phyloP scores from a whole-genome alignment of 371 early-diverging fungal genomes.

The Basidiobolus meristosporus region DNA sequence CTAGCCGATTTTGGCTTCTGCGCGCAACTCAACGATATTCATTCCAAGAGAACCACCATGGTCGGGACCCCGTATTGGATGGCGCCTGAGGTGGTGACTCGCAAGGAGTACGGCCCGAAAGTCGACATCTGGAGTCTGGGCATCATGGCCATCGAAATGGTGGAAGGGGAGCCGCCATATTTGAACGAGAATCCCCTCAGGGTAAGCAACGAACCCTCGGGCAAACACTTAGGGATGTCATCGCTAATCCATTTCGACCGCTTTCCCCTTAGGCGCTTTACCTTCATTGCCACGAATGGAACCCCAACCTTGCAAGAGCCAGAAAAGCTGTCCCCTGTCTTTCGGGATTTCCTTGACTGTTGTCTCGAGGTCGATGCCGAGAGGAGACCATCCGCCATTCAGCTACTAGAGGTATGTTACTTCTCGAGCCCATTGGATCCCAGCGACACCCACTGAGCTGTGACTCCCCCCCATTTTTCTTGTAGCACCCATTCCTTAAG shows the following conservation, averaged over 20 bases:
- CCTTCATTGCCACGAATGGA: conserved; percentile 90
- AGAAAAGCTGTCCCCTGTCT: conserved; percentile 52
- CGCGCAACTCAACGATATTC: conserved; percentile 65
- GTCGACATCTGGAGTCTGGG: conserved; percentile 97
- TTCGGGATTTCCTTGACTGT: conserved; percentile 65
- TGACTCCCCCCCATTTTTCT: too few relatives aligned
- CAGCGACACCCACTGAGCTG: background rate
- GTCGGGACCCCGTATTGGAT: conserved; percentile 92
- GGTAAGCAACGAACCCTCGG: conserved; percentile 9
- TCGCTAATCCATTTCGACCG: background rate
- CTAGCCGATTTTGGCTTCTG: conserved; percentile 90
- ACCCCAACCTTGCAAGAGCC: conserved; percentile 84
- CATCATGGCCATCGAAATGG: conserved; percentile 88
- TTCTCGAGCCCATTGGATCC: background rate
- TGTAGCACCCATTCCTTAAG: conserved; percentile 70
- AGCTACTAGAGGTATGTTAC: conserved; percentile 27
- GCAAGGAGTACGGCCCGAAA: conserved; percentile 82
- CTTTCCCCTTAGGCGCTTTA: conserved; percentile 45
- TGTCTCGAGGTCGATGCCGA: conserved; percentile 77
- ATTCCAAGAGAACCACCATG: conserved; percentile 74
- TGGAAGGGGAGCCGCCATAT: conserved; percentile 92
- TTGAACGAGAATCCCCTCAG: conserved; percentile 79
- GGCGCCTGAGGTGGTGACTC: conserved; percentile 90
- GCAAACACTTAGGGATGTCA: too few relatives aligned
- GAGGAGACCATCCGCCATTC: conserved; percentile 57